phyloP scores from a whole-genome alignment of 2,329 filamentous ascomycete species.

The Xylariales sp. region DNA sequence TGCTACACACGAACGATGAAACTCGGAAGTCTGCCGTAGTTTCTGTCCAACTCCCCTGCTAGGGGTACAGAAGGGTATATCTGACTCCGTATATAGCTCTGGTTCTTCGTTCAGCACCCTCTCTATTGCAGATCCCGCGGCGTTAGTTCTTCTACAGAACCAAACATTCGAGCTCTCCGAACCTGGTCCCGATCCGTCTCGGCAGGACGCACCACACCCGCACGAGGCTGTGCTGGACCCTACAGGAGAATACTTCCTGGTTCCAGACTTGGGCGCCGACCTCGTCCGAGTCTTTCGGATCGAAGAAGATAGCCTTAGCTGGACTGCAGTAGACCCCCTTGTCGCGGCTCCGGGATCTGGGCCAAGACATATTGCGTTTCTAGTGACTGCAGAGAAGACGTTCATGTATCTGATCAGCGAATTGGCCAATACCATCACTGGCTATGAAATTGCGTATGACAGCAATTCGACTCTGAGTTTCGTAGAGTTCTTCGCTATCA shows the following conservation, averaged over 20 bases:
- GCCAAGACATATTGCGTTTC: slow-evolving; percentile 62
- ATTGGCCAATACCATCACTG: slow-evolving; percentile 51
- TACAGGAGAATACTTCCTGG: slow-evolving; percentile 8
- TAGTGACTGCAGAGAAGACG: slow-evolving; percentile 36
- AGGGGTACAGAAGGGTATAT: background rate
- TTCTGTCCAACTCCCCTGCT: slow-evolving; percentile 17
- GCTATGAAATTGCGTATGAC: slow-evolving; percentile 52
- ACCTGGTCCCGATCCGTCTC: slow-evolving; percentile 9
- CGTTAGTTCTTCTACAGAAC: slow-evolving; percentile 8
- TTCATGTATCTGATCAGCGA: slow-evolving; percentile 61
- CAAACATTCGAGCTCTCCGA: slow-evolving; percentile 8
- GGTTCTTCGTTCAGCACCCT: slow-evolving; percentile 17
- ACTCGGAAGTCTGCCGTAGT: no score
- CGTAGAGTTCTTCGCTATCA: slow-evolving; percentile 40
- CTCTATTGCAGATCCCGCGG: slow-evolving; percentile 6
- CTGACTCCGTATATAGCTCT: slow-evolving; percentile 22
- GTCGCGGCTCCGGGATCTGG: slow-evolving; percentile 49
- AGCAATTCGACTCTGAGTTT: slow-evolving; percentile 37
- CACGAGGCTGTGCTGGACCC: slow-evolving; percentile 12
- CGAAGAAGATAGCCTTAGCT: slow-evolving; percentile 39
- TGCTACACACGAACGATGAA: no score
- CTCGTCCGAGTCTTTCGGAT: slow-evolving; percentile 53
- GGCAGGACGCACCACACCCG: slow-evolving; percentile 11
- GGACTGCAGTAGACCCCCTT: slow-evolving; percentile 36
- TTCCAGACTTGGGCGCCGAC: slow-evolving; percentile 38